phyloP scores from a whole-genome alignment of 139 green algal species.

The Micractinium sp. region DNA sequence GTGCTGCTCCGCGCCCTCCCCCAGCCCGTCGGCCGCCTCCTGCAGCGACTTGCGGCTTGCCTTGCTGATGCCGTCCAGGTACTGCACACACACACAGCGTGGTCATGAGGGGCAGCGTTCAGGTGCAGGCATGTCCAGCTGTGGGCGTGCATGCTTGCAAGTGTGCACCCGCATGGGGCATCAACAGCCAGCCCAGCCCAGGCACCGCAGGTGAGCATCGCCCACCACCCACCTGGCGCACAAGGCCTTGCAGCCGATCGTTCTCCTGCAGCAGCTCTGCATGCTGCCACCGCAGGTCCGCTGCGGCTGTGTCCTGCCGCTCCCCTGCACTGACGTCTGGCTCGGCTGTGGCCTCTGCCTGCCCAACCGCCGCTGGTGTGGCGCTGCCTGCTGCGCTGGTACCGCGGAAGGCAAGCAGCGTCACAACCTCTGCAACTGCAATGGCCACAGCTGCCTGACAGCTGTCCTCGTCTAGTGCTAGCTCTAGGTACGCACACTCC shows the following conservation, averaged over 20 bases:
- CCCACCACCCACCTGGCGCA: slow-evolving; percentile 7
- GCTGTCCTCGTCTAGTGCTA: background rate
- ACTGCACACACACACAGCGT: background rate
- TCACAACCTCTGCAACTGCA: background rate
- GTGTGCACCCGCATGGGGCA: no score
- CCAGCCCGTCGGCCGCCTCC: background rate
- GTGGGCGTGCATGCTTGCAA: background rate
- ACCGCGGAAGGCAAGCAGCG: background rate
- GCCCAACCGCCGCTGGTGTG: background rate
- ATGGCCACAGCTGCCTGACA: background rate
- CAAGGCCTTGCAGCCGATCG: background rate
- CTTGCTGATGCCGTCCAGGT: slow-evolving; percentile 19
- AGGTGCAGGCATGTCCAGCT: background rate
- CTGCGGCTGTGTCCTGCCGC: background rate
- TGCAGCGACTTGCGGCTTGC: slow-evolving; percentile 1
- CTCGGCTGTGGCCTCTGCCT: background rate
- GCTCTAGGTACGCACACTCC: background rate
- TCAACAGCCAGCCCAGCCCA: background rate
- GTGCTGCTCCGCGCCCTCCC: slow-evolving; percentile 12
- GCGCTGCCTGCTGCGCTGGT: background rate
- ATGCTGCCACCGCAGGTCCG: background rate
- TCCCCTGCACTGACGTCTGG: background rate
- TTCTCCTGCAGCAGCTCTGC: slow-evolving; percentile 22
- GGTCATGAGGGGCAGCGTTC: background rate
- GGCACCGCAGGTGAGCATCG: background rate